Evolutionary conservation across 1,284 basidiomycete species (phyloP), one percentile per base, ranked within the genome.

Genomic region (Ustilago xerochloae): DNA sequence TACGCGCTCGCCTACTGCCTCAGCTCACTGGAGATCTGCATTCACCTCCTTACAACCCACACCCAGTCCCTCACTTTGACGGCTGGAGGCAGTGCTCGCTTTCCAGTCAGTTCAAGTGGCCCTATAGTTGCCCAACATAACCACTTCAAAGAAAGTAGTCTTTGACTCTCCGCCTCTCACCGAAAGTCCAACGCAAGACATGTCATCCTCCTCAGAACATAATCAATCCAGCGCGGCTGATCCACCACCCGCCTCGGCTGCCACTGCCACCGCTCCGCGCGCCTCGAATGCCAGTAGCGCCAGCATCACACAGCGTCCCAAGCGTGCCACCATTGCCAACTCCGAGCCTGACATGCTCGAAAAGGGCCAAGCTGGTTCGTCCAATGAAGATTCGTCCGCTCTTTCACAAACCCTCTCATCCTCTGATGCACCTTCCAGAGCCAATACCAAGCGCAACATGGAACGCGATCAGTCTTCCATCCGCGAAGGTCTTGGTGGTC

Each of bases 301-400:
- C 43, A 53, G 58, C 35, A 47, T 71, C 56, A 63, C 64, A 13
- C 73, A 75, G 43, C 63, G 73, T 10, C 48, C 74, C 36, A 71
- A 71, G 47, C 64, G 69, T 35, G 65, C 68, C 49, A 72, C 65
- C 64, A 68, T 72, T 49, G 41, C 22, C 41, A 46, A 47, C 39
- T 55, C 64, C 2, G 69, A 72, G 8, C 69, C 69, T 38, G 68
- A 72, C 49, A 63, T 73, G 63, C 55, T 73, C 47, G 70, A 73
- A 63, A 67, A 67, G 52, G 68, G 74, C 8, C 55, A 66, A 41
- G 53, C 66, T 22, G 16, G 29, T 3, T 60, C 54, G 9, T 58
- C 59, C 43, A 64, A 66, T 45, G 60, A 66, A 54, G 59, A n/a
- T 46, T 60, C 63, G 3, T 69, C 72, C 16, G 57, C 50, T 6